Base-by-base conservation (phyloP, 495 filamentous ascomycete genomes). In the Aspergillus saccharolyticus region DNA sequence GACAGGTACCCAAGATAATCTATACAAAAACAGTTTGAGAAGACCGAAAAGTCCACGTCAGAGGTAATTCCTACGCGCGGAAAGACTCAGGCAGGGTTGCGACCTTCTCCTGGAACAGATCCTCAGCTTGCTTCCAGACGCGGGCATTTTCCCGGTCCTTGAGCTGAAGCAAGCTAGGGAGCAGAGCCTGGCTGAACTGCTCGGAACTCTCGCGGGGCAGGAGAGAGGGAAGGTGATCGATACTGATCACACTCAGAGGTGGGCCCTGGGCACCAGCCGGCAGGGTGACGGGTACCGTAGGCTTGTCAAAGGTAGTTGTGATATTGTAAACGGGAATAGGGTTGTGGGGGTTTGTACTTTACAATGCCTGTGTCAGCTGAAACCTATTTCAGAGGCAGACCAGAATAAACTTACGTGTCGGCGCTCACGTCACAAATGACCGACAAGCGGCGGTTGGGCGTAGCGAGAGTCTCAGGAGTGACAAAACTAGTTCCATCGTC, bases 391-490 rank as follows among this genome's bases (percentile, higher is more conserved):
- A 9, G 12, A 15, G 33, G 14, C 33, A 39, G 7, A 12, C 12
- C 2, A 39, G 33, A 39, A 39, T 39, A 15, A 39, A 53, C 74
- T 69, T 66, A 75, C 60, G 83, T 86, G 67, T 89, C 88, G 55
- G 84, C 85, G 50, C 81, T 85, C 57, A 97, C 90, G 71, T 97
- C 93, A 73, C 90, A 96, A 44, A 97, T 85, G 18, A 97, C 92
- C 44, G 80, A 83, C 44, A 98, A 80, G 60, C 84, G 86, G 58
- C 93, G 84, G 59, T 80, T 80, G 6, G 90, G 83, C 19, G 75
- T 64, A 53, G 81, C 78, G 20, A 97, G 81, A 30, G 82, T 85
- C 58, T 90, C 80, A 18, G 77, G 62, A 63, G 88, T 83, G 53
- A 97, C 82, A 68, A 95, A 50, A 39, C 33, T 39, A 39, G 33